Base-by-base conservation (phyloP, 768 basidiomycete species). In the Macrolepiota albuminosa region DNA sequence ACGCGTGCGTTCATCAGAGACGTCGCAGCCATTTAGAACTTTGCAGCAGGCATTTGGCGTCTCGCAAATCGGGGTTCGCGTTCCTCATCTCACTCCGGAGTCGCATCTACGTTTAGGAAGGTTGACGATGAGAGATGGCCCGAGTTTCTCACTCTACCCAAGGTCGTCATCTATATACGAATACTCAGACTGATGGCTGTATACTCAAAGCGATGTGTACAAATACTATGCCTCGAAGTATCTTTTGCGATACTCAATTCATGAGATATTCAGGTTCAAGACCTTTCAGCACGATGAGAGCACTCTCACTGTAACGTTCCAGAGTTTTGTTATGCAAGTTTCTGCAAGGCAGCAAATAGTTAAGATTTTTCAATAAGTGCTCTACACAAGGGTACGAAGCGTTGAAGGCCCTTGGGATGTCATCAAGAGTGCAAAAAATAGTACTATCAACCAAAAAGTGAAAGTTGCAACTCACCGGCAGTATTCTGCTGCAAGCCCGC, bases 21-120 rank as follows among this genome's bases (percentile, higher is more conserved):
- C 21, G 16, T 4, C 11, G 16, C 45, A n/a, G 45, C 36, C 45
- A 18, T 24, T 4, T 6, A 49, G 53, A 36, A 54, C 58, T 6
- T 39, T 59, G 10, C 34, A 48, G 18, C 52, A 59, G 29, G 58
- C 58, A 26, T 55, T 49, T 43, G 58, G 58, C 18, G 36, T 59
- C n/a, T 54, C 46, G 26, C 53, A 45, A 5, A 37, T 42, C 16
- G 58, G 58, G 4, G 43, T 42, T 18, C 34, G n/a, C 29, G 7
- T 9, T 40, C 53, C 45, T n/a, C 16, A 6, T 33, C 37, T 59
- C 6, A 54, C 45, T 7, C 33, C 29, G 13, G 53, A n/a, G 24
- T 54, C 58, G 2, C 39, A 49, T 37, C 29, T n/a, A 10, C 58
- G 58, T 16, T 24, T 59, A 34, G n/a, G 29, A 16, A 33, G 4